Percentiles rank a stretch among this genome's conserved stretches.
These are phyloP conservation scores for Dissophora ornata DNA, from an alignment of 192 early-diverging fungal species.

Conservation along the genomic window DNA sequence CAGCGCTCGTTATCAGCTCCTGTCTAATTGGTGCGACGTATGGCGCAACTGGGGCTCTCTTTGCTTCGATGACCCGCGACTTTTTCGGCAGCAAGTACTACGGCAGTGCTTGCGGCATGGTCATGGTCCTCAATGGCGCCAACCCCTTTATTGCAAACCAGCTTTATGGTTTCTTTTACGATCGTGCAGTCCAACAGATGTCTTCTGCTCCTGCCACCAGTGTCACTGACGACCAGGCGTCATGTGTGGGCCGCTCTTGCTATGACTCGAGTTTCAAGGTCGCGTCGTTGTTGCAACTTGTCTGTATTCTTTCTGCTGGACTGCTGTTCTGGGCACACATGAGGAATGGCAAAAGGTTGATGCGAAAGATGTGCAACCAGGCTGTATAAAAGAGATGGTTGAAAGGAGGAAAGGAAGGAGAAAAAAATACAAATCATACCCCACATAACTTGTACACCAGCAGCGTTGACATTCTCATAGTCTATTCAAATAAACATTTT, in stretches of 20 bases:
- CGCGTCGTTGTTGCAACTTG: constrained; percentile 39
- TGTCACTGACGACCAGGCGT: constrained; percentile 9
- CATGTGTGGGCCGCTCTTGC: constrained; percentile 36
- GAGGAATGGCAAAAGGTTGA: constrained; percentile 37
- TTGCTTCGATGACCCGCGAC: constrained; percentile 50
- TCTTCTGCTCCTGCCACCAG: neutral
- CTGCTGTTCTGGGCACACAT: constrained; percentile 49
- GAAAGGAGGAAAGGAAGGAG: neutral
- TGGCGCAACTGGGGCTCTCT: constrained; percentile 45
- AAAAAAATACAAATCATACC: no score
- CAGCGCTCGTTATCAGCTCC: constrained; percentile 22
- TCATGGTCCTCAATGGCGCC: constrained; percentile 50
- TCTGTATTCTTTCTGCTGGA: constrained; percentile 43
- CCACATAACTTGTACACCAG: no score
- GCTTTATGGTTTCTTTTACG: constrained; percentile 51
- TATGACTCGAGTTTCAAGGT: constrained; percentile 44
- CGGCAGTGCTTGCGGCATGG: constrained; percentile 47
- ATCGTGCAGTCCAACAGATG: constrained; percentile 32
- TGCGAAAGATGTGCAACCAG: neutral
- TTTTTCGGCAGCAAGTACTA: constrained; percentile 48
- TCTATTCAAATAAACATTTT: no score
- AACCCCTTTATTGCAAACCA: constrained; percentile 52
- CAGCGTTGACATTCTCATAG: no score
- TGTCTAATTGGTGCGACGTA: constrained; percentile 49
- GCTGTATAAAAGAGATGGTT: constrained; percentile 34